Conservation (phyloP, 345 rosid species). For the Citrus inodora region DNA sequence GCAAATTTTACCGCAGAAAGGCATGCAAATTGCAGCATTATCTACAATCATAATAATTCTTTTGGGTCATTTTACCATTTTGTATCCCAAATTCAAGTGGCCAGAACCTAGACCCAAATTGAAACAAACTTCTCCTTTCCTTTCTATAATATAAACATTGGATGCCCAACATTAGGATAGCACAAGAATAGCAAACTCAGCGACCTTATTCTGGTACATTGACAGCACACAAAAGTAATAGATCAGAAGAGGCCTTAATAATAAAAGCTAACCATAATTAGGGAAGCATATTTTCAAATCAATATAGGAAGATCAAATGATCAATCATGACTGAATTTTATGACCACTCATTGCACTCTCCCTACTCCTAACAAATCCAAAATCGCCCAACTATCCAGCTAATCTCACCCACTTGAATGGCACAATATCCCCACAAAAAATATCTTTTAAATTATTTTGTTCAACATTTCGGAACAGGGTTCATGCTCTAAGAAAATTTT, state of each 20-base stretch:
- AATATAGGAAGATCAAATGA: slow-evolving; percentile 12
- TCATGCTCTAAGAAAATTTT: background rate
- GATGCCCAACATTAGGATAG: slow-evolving; percentile 16
- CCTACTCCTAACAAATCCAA: slow-evolving; percentile 17
- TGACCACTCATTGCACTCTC: slow-evolving; percentile 5
- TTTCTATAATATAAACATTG: background rate
- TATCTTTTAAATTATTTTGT: background rate
- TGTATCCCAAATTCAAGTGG: background rate
- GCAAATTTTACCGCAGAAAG: background rate
- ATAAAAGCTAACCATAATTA: slow-evolving; percentile 25
- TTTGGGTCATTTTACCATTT: background rate
- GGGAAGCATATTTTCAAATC: slow-evolving; percentile 5
- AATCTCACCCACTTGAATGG: slow-evolving; percentile 5
- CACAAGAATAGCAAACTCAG: slow-evolving; percentile 15
- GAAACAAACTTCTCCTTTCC: slow-evolving; percentile 1
- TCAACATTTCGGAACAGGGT: background rate
- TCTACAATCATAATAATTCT: background rate
- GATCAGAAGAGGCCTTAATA: slow-evolving; percentile 10
- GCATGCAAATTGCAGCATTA: background rate
- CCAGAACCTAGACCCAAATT: background rate
- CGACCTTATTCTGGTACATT: background rate
- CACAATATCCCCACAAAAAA: slow-evolving; percentile 6
- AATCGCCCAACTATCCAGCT: slow-evolving; percentile 6
- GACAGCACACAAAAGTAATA: slow-evolving; percentile 27
- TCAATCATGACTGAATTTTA: slow-evolving; percentile 6